Conservation (phyloP, 805 yeast genomes). For the Kregervanrija pseudodelftensis region DNA sequence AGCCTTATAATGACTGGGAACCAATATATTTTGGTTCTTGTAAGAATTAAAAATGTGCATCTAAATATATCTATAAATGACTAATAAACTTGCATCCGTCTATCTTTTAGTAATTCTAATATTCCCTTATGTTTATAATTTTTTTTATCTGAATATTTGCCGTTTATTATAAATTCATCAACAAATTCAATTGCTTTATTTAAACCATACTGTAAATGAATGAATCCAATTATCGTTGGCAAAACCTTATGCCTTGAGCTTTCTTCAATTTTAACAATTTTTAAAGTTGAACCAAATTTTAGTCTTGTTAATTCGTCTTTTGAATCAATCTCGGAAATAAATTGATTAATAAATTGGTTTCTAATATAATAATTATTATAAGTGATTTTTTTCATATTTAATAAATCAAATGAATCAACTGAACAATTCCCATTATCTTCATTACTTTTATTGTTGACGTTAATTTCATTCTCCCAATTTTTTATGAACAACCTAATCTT, state of each 20-base stretch:
- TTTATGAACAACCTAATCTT: conserved; percentile 2
- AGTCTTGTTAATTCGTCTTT: conserved; percentile 5
- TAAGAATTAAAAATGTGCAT: background rate
- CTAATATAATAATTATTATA: conserved; percentile 9
- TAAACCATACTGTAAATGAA: conserved; percentile 19
- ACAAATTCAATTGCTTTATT: conserved; percentile 15
- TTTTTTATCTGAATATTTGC: conserved; percentile 10
- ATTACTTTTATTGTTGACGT: too few species aligned
- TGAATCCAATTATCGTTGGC: conserved; percentile 20
- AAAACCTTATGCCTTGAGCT: conserved; percentile 15
- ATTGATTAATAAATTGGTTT: conserved; percentile 18
- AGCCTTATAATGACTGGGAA: conserved; percentile 34
- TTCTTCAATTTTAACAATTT: conserved; percentile 15
- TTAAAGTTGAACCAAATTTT: background rate
- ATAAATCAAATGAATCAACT: too few species aligned
- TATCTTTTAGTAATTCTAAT: conserved; percentile 14
- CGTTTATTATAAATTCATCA: conserved; percentile 23
- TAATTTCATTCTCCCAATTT: too few species aligned
- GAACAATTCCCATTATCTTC: too few species aligned
- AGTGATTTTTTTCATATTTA: background rate
- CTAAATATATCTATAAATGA: background rate
- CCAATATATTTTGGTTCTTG: conserved; percentile 49
- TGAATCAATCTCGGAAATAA: conserved; percentile 9
- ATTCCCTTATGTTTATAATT: conserved; percentile 23
- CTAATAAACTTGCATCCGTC: conserved; percentile 2